Conservation (phyloP, 2,329 filamentous ascomycete genomes). For the Nigrospora oryzae region DNA sequence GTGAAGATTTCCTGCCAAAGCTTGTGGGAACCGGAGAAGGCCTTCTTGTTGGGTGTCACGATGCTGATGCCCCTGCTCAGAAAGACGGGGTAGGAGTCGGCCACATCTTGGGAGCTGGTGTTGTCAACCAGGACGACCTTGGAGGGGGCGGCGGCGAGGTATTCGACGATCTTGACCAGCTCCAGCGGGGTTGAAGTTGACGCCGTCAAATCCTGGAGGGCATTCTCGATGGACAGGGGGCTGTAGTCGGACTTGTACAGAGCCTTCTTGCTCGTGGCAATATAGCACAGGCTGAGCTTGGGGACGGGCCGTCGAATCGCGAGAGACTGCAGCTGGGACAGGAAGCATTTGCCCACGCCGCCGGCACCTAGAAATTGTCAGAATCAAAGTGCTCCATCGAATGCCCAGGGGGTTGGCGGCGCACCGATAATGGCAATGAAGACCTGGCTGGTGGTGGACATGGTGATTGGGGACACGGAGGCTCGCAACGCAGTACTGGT, state of each 20-base stretch:
- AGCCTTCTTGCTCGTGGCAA: slow-evolving; percentile 78
- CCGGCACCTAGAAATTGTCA: slow-evolving; percentile 58
- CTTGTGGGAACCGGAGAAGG: slow-evolving; percentile 73
- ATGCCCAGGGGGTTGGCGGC: background rate
- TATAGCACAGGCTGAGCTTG: slow-evolving; percentile 71
- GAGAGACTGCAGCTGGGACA: slow-evolving; percentile 68
- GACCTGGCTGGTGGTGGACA: slow-evolving; percentile 38
- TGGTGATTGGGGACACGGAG: slow-evolving; percentile 8
- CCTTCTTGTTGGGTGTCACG: slow-evolving; percentile 98
- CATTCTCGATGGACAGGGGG: slow-evolving; percentile 51
- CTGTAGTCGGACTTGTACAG: slow-evolving; percentile 68
- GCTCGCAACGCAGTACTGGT: no score
- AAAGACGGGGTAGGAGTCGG: slow-evolving; percentile 73
- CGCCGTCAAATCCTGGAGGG: slow-evolving; percentile 53
- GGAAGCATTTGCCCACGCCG: slow-evolving; percentile 87
- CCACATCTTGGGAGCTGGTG: slow-evolving; percentile 83
- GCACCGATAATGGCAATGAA: slow-evolving; percentile 41
- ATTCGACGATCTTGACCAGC: slow-evolving; percentile 64
- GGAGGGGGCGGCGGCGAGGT: slow-evolving; percentile 68
- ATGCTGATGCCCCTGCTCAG: slow-evolving; percentile 77
- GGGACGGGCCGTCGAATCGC: slow-evolving; percentile 57
- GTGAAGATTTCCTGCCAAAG: slow-evolving; percentile 85
- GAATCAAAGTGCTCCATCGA: background rate
- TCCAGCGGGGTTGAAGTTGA: slow-evolving; percentile 58
- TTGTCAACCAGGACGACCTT: slow-evolving; percentile 88